Conservation (phyloP, 2,329 filamentous ascomycete genomes). For the Claviceps capensis region DNA sequence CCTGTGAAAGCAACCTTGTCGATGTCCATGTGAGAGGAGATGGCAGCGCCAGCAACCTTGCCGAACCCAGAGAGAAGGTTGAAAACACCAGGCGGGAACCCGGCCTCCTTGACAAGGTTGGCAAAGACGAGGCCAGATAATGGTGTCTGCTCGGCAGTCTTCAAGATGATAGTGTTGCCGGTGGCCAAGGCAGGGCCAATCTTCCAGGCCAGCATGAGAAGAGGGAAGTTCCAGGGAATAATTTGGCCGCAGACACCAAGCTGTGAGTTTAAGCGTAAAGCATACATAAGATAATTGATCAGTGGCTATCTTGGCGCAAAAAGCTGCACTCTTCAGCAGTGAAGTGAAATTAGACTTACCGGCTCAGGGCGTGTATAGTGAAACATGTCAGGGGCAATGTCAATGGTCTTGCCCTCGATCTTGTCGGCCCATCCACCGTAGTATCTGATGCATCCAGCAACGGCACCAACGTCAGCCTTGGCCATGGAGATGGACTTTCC, state of each 20-base stretch:
- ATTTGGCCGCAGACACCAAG: conserved; percentile 75
- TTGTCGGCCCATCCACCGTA: conserved; percentile 81
- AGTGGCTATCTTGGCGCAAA: background rate
- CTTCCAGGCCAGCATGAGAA: conserved; percentile 77
- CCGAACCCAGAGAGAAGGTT: conserved; percentile 71
- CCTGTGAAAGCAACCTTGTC: conserved; percentile 79
- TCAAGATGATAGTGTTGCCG: conserved; percentile 60
- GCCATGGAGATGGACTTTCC: conserved; percentile 70
- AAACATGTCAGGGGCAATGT: conserved; percentile 65
- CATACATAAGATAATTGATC: background rate
- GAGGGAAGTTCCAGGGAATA: conserved; percentile 80
- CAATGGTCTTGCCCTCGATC: conserved; percentile 75
- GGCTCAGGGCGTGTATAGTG: conserved; percentile 72
- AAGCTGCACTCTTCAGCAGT: background rate
- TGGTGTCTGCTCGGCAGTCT: conserved; percentile 66
- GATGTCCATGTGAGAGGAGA: conserved; percentile 63
- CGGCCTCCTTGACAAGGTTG: conserved; percentile 57
- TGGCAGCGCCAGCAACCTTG: conserved; percentile 62
- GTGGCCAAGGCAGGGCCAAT: conserved; percentile 59
- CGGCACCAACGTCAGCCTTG: conserved; percentile 57
- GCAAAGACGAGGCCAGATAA: conserved; percentile 54
- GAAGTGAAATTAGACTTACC: conserved; percentile 22
- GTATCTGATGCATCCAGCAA: conserved; percentile 59
- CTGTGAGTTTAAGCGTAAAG: conserved; percentile 8
- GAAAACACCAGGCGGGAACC: conserved; percentile 64